These are phyloP conservation scores for Cystobasidium sp. DNA, from an alignment of 1,284 basidiomycete genomes.

Conservation along the genomic window DNA sequence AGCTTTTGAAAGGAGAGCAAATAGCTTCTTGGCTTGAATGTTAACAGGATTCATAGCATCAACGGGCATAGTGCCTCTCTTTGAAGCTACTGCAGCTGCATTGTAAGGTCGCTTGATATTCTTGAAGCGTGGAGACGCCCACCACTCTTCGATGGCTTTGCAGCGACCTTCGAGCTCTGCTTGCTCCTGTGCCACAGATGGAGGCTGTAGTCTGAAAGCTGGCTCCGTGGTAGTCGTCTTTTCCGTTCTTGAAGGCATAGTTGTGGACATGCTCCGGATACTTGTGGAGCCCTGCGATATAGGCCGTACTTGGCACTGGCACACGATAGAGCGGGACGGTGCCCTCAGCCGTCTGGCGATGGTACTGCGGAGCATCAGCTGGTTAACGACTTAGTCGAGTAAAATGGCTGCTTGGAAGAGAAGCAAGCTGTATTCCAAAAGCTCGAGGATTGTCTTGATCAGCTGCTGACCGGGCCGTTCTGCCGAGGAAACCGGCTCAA, in stretches of 20 bases:
- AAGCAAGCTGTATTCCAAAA: not conserved
- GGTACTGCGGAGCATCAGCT: constrained; percentile 5
- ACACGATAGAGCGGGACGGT: not conserved
- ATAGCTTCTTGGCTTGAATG: constrained; percentile 81
- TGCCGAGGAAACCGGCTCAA: not conserved
- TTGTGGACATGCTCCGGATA: constrained; percentile 7
- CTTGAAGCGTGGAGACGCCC: constrained; percentile 72
- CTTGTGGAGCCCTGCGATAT: not conserved
- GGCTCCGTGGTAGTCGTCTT: constrained; percentile 37
- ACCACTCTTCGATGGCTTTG: constrained; percentile 71
- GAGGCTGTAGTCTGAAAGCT: constrained; percentile 68
- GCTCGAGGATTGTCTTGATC: not conserved
- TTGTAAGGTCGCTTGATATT: constrained; percentile 77
- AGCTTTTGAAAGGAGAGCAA: constrained; percentile 68
- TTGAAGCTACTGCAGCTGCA: constrained; percentile 76
- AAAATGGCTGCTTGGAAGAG: not conserved
- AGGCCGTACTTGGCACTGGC: constrained; percentile 1
- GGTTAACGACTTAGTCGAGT: not conserved
- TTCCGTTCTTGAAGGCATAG: not conserved
- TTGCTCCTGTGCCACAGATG: constrained; percentile 68
- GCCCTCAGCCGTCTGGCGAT: constrained; percentile 4
- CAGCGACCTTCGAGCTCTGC: constrained; percentile 70
- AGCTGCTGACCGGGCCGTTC: not conserved
- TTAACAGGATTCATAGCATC: constrained; percentile 73
- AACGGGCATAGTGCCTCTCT: constrained; percentile 83